Conservation (phyloP, 2,329 filamentous ascomycete species). For the Hyphodiscus sp. region DNA sequence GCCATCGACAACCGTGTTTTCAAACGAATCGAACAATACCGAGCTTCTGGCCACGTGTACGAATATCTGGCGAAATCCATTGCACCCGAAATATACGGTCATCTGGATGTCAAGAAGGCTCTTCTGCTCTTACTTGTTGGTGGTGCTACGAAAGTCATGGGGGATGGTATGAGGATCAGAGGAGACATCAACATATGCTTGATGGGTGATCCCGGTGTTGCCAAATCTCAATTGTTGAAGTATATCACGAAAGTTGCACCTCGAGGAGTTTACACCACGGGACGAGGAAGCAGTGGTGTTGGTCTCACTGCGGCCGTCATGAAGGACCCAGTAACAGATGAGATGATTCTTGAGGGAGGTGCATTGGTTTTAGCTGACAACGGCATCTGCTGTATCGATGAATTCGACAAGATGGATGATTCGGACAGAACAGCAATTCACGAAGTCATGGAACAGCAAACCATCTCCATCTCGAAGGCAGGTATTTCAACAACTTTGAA, state of each 20-base stretch:
- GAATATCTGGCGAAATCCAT: constrained; percentile 95
- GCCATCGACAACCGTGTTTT: constrained; percentile 73
- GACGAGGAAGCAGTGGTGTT: constrained; percentile 74
- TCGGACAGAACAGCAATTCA: constrained; percentile 72
- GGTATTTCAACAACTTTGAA: constrained; percentile 97
- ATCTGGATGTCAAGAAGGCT: constrained; percentile 96
- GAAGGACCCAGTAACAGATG: constrained; percentile 71
- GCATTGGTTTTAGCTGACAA: constrained; percentile 74
- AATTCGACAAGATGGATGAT: constrained; percentile 84
- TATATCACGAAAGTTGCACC: constrained; percentile 98
- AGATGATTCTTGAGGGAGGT: constrained; percentile 74
- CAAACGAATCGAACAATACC: constrained; percentile 77
- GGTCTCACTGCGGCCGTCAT: constrained; percentile 78
- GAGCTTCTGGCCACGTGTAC: constrained; percentile 84
- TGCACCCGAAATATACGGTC: constrained; percentile 93
- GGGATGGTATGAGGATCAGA: constrained; percentile 97
- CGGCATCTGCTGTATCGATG: constrained; percentile 78
- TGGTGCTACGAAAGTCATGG: constrained; percentile 93
- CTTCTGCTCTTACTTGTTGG: constrained; percentile 92
- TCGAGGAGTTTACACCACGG: constrained; percentile 75
- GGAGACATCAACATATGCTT: constrained; percentile 98
- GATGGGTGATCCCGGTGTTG: constrained; percentile 99
- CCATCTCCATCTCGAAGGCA: constrained; percentile 79
- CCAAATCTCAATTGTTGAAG: constrained; percentile 96
- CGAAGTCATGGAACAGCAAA: constrained; percentile 86